Evolutionary conservation across 2,329 filamentous ascomycete species (phyloP).

Genomic region (Pleomassaria siparia): DNA sequence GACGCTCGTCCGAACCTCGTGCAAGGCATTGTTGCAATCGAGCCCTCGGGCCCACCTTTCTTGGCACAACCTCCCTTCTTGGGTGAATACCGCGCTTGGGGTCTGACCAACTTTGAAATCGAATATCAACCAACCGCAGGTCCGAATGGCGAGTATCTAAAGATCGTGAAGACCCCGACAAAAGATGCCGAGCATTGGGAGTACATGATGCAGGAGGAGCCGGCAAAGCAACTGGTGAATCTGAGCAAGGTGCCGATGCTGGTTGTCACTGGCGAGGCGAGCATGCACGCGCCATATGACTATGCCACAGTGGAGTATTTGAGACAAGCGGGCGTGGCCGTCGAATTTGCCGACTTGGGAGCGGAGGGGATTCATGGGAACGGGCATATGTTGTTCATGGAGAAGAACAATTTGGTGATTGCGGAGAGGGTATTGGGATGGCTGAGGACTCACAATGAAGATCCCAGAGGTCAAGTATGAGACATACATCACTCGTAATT

Average conservation of each 20-base stretch:
- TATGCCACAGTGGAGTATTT: slow-evolving; percentile 57
- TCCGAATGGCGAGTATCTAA: slow-evolving; percentile 20
- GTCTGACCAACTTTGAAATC: slow-evolving; percentile 37
- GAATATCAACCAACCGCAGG: slow-evolving; percentile 37
- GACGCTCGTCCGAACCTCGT: slow-evolving; percentile 54
- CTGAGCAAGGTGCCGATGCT: slow-evolving; percentile 52
- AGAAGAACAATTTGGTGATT: slow-evolving; percentile 32
- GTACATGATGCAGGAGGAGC: slow-evolving; percentile 45
- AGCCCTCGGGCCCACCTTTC: slow-evolving; percentile 58
- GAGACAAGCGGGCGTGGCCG: slow-evolving; percentile 43
- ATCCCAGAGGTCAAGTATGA: not conserved
- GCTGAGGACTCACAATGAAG: slow-evolving; percentile 1
- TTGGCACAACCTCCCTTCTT: slow-evolving; percentile 14
- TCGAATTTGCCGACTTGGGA: slow-evolving; percentile 37
- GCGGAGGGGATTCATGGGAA: slow-evolving; percentile 66
- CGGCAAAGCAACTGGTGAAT: slow-evolving; percentile 51
- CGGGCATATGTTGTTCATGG: slow-evolving; percentile 38
- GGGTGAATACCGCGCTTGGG: slow-evolving; percentile 32
- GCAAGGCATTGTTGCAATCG: slow-evolving; percentile 53
- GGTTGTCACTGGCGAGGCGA: slow-evolving; percentile 56
- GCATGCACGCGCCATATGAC: slow-evolving; percentile 56
- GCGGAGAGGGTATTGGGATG: slow-evolving; percentile 6
- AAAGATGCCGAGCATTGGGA: slow-evolving; percentile 28
- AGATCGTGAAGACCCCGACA: slow-evolving; percentile 20
- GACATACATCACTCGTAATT: too few relatives aligned